Evolutionary conservation across 164 flowering plant species (phyloP), one percentile per base, ranked within the genome.

Genomic region (Dillenia suffruticosa): DNA sequence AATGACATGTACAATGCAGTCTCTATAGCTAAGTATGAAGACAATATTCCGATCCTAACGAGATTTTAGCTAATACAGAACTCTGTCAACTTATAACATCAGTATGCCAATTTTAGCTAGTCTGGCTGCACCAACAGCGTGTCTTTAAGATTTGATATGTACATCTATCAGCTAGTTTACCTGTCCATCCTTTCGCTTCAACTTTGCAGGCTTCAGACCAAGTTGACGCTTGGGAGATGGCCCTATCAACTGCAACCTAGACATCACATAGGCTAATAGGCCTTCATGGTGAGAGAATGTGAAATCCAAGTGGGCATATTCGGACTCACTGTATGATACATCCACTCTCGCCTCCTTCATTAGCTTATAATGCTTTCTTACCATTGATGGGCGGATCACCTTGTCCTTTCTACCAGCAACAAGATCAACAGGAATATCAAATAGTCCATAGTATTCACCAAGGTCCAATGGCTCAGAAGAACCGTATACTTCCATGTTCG

Each of bases 251-350:
- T 77, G 69, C 65, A 94, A 47, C 11, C 96, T 82, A 11, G 99
- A 88, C 93, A 89, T 84, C 12, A 94, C 89, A 63, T 86, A 89
- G 5, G 92, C 75, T 77, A 92, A 75, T 24, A 92, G 88, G 65
- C 89, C 99, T 70, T 94, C 99, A 5, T 73, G 82, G 58, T 92
- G 97, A 7, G 97, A 88, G 62, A 91, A 91, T 12, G 88, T 92
- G 74, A 94, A 94, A 74, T 91, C 97, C 82, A 94, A 68, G 57
- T 94, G 99, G 13, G 96, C 99, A 57, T 86, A 94, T 72, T 92
- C 94, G 61, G 81, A 91, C 65, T 88, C 96, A 6, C 64, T 80
- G 61, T 75, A 94, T 0, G 96, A 82, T 15, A 72, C 97, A 9
- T 84, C 85, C 9, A 86, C 96, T 11, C 85, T 85, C 0, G 82